These are phyloP conservation scores for Pythium biforme DNA, from an alignment of 352 stramenopile species.

Conservation along the genomic window DNA sequence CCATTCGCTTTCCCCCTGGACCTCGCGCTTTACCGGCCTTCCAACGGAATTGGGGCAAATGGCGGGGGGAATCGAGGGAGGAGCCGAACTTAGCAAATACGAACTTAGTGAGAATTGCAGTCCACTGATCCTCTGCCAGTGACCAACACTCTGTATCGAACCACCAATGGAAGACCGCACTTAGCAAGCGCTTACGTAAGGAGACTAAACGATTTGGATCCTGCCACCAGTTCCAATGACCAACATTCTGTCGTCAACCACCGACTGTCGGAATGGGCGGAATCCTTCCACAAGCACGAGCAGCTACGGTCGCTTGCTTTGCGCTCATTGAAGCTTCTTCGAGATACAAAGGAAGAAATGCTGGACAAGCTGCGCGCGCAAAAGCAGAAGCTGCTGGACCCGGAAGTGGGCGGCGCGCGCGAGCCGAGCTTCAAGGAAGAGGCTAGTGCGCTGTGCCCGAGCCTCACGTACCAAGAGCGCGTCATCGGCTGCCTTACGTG, in stretches of 20 bases:
- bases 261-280: constrained; percentile 5
- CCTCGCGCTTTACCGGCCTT: neutral
- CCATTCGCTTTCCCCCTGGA: no score
- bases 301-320: neutral
- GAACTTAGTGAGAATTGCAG: constrained; percentile 20
- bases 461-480: constrained; percentile 82
- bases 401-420: constrained; percentile 35
- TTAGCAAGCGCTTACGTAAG: neutral
- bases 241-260: neutral
- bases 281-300: constrained; percentile 19
- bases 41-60: constrained; percentile 20
- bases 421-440: constrained; percentile 37
- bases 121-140: no score
- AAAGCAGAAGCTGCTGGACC: constrained; percentile 81
- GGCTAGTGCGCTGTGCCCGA: constrained; percentile 52
- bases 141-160: no score
- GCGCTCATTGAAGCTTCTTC: constrained; percentile 11
- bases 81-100: neutral
- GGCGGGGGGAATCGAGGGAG: neutral
- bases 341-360: no score
- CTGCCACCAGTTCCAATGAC: constrained; percentile 6
- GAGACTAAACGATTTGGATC: neutral
- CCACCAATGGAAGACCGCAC: no score
- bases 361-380: constrained; percentile 64
- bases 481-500: constrained; percentile 79